Conservation (phyloP, 441 rosid genomes). For the Populus hybrid region DNA sequence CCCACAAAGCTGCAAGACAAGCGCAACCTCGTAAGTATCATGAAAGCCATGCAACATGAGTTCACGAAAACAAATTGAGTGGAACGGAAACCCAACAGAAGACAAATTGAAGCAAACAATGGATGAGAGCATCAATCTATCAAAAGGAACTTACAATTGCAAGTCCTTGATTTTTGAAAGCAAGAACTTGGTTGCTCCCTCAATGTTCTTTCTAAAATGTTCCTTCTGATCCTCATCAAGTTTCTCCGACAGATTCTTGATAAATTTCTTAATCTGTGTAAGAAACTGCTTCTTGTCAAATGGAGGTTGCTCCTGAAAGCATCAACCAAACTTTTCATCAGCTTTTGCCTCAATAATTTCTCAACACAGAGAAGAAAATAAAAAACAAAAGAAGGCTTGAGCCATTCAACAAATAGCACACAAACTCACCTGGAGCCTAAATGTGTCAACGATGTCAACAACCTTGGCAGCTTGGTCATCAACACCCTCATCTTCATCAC, state of each 20-base stretch:
- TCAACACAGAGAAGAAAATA: background rate
- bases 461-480: conserved; percentile 82
- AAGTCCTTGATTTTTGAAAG: conserved; percentile 78
- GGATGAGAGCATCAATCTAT: background rate
- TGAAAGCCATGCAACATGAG: background rate
- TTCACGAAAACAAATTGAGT: background rate
- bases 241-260: conserved; percentile 68
- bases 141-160: conserved; percentile 65
- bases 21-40: background rate
- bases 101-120: background rate
- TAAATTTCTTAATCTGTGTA: conserved; percentile 59
- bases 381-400: background rate
- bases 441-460: conserved; percentile 94
- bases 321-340: background rate
- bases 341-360: background rate
- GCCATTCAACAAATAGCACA: background rate
- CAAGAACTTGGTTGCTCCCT: conserved; percentile 86
- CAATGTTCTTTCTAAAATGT: conserved; percentile 71
- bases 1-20: conserved; percentile 72
- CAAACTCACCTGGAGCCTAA: conserved; percentile 87
- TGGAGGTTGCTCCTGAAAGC: conserved; percentile 84
- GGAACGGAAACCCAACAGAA: background rate
- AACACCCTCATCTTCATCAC: conserved; percentile 76
- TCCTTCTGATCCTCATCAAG: conserved; percentile 55
- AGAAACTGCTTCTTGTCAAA: conserved; percentile 87